phyloP scores from a whole-genome alignment of 2,329 filamentous ascomycete genomes.

The Xylariales sp. region DNA sequence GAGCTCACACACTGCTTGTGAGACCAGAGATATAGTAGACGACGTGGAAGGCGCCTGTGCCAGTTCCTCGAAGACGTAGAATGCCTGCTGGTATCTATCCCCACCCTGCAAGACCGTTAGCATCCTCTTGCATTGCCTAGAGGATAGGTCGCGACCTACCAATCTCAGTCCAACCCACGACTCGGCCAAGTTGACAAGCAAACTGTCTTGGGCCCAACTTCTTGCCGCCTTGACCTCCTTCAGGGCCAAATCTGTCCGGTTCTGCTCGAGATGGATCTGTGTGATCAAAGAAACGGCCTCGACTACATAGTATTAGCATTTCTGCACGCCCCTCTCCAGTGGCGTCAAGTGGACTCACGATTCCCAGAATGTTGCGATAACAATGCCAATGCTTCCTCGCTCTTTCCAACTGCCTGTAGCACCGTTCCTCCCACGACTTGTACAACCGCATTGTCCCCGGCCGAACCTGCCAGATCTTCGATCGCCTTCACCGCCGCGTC shows the following conservation, averaged over 20 bases:
- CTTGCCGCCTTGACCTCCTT: constrained; percentile 86
- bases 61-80: constrained; percentile 96
- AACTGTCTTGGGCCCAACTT: constrained; percentile 90
- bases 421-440: constrained; percentile 81
- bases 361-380: constrained; percentile 81
- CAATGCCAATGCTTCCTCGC: constrained; percentile 79
- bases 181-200: constrained; percentile 91
- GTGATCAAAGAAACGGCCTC: constrained; percentile 81
- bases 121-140: constrained; percentile 11
- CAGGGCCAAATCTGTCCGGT: constrained; percentile 81
- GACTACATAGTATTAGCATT: constrained; percentile 36
- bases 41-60: constrained; percentile 81
- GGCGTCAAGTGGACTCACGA: too few relatives aligned
- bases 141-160: constrained; percentile 44
- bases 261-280: constrained; percentile 89
- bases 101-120: constrained; percentile 60
- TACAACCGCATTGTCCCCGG: constrained; percentile 71
- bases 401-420: constrained; percentile 71
- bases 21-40: constrained; percentile 69
- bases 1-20: constrained; percentile 86
- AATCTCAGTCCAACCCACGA: constrained; percentile 89
- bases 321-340: too few relatives aligned
- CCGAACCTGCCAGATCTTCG: constrained; percentile 62
- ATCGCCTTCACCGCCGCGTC: constrained; percentile 59
- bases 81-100: constrained; percentile 92